Conservation (phyloP, 495 filamentous ascomycete species). For the Thozetella sp. region DNA sequence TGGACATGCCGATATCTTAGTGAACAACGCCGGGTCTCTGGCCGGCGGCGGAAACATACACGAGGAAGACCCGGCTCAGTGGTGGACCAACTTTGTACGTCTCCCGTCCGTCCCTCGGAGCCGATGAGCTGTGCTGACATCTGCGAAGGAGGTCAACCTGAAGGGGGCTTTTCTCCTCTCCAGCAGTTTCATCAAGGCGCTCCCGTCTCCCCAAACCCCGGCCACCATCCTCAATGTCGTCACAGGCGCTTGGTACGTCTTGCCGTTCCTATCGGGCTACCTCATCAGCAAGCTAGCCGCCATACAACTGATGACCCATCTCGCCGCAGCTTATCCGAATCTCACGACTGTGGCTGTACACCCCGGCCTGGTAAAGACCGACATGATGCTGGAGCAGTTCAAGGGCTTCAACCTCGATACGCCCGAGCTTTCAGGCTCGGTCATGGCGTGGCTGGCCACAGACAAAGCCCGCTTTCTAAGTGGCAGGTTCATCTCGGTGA, state of each 20-base stretch:
- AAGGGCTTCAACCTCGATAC: slow-evolving; percentile 9
- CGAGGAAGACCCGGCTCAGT: too few relatives aligned
- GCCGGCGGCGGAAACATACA: too few relatives aligned
- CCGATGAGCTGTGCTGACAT: too few relatives aligned
- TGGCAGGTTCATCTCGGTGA: slow-evolving; percentile 38
- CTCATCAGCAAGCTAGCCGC: slow-evolving; percentile 34
- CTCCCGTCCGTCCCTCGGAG: too few relatives aligned
- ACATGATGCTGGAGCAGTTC: slow-evolving; percentile 18
- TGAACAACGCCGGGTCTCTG: too few relatives aligned
- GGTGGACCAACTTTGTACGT: too few relatives aligned
- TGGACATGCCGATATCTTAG: too few relatives aligned
- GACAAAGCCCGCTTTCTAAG: slow-evolving; percentile 31
- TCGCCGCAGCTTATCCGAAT: slow-evolving; percentile 34
- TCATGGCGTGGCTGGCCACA: slow-evolving; percentile 6
- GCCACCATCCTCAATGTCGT: slow-evolving; percentile 44
- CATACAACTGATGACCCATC: slow-evolving; percentile 26
- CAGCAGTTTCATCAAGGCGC: too few relatives aligned
- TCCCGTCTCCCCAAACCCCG: too few relatives aligned
- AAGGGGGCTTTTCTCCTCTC: too few relatives aligned
- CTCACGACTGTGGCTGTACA: slow-evolving; percentile 36
- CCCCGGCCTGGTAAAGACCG: slow-evolving; percentile 39
- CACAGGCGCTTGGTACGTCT: slow-evolving; percentile 23
- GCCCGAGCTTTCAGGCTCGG: slow-evolving; percentile 7
- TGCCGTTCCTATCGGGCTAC: slow-evolving; percentile 37
- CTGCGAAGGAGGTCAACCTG: too few relatives aligned